Conservation (phyloP, 148 eudicot species). For the Talinum fruticosum region DNA sequence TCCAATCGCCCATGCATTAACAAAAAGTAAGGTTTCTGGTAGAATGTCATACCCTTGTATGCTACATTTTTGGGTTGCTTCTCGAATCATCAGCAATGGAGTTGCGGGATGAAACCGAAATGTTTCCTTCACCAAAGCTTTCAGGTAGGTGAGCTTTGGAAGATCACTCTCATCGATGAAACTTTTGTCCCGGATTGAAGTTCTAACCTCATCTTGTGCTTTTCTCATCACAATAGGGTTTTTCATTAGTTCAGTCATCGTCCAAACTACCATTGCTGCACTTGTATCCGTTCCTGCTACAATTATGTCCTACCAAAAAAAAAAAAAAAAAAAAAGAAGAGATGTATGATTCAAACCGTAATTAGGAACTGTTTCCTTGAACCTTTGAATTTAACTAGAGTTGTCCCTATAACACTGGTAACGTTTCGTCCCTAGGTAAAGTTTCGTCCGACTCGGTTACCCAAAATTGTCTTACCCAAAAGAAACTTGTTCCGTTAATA, state of each 20-base stretch:
- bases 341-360: no score
- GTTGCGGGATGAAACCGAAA: conserved; percentile 31
- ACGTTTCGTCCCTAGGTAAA: no score
- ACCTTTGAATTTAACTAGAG: no score
- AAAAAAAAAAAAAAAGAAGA: no score
- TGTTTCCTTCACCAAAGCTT: conserved; percentile 37
- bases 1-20: conserved; percentile 31
- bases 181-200: conserved; percentile 5
- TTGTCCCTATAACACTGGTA: no score
- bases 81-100: conserved; percentile 36
- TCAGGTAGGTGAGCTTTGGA: conserved; percentile 26
- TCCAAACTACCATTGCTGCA: conserved; percentile 27
- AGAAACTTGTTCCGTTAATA: no score
- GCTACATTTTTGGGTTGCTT: conserved; percentile 18
- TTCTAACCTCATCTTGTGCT: conserved; percentile 30
- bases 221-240: conserved; percentile 29
- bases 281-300: conserved; percentile 42
- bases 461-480: no score
- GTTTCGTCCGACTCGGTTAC: no score
- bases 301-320: conserved; percentile 27
- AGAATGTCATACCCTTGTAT: conserved; percentile 36
- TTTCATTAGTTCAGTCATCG: conserved; percentile 38
- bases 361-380: no score
- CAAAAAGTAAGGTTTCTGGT: conserved; percentile 24
- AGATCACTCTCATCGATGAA: conserved; percentile 29